A percentile compares a stretch with the other conserved stretches of the same genome.
Evolutionary conservation across 306 rosid genomes (phyloP).

Genomic region (Castanea sativa): DNA sequence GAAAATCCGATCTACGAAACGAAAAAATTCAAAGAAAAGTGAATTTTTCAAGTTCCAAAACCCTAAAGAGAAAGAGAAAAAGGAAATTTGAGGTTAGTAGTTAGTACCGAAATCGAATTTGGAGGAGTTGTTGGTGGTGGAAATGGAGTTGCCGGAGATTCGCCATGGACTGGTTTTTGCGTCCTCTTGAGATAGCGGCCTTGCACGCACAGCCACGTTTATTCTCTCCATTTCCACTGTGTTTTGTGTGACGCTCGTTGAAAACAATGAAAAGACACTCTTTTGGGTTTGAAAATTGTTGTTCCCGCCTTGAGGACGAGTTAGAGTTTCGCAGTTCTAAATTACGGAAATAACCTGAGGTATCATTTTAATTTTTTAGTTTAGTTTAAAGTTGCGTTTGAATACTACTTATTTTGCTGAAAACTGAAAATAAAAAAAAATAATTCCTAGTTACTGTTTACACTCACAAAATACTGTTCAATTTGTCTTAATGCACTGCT

Average conservation of each 20-base stretch:
- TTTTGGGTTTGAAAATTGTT: no score
- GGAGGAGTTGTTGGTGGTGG: slow-evolving; percentile 51
- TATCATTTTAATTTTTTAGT: no score
- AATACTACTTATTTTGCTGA: no score
- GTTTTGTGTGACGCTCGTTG: no score
- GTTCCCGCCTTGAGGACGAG: no score
- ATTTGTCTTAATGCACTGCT: no score
- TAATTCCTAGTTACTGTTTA: no score
- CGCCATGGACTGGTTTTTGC: slow-evolving; percentile 72
- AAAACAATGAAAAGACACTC: not conserved
- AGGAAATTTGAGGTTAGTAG: not conserved
- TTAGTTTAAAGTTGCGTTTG: no score
- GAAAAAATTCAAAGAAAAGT: not conserved
- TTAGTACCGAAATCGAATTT: slow-evolving; percentile 75
- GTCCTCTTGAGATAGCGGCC: slow-evolving; percentile 74
- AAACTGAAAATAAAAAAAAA: no score
- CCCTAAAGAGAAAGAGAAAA: not conserved
- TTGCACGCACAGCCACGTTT: slow-evolving; percentile 75
- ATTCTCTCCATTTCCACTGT: slow-evolving; percentile 67
- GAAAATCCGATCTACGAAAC: slow-evolving; percentile 56
- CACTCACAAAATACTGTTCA: no score
- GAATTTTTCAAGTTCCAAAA: not conserved
- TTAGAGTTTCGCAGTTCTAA: no score
- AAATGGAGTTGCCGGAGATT: slow-evolving; percentile 68
- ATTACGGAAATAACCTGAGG: no score